Evolutionary conservation across 2,329 filamentous ascomycete species (phyloP), one percentile per base, ranked within the genome.

Genomic region (Fusarium napiforme): DNA sequence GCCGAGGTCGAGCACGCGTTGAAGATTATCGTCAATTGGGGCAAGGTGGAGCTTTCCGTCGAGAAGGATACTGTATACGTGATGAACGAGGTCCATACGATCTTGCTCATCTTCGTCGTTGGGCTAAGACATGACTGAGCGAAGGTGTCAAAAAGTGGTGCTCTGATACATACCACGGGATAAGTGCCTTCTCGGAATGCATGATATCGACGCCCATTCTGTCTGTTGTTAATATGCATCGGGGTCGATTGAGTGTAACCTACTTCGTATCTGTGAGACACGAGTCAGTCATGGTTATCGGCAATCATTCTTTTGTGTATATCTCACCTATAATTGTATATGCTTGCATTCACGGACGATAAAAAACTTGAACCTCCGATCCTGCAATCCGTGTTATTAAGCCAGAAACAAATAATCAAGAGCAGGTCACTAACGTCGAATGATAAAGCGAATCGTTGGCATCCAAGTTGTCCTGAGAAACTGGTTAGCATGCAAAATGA

Each of bases 21-120:
- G 68, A 8, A 28, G 50, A 6, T 60, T 47, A 0, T 37, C 15
- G 5, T n/a, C 14, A 4, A 74, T 58, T 5, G 72, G 71, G 5
- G 71, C 71, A 9, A 69, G 64, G 34, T 61, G 46, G 0, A 74
- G 68, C 15, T 69, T 72, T 28, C 68, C 68, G 2, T 55, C 68
- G 1, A 74, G 56, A 3, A 74, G 16, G 1, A 74, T 59, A 15
- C 67, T 61, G 21, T 74, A 74, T 19, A 74, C 11, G 8, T 74
- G 72, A 23, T 74, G 72, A 9, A 43, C 72, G 7, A 74, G 47
- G 9, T 74, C 72, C 72, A 74, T 74, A 2, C 65, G 63, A 3
- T 67, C 65, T 49, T 68, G 65, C 9, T 68, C 65, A 1, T 68
- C 65, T 32, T 72, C 70, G 10, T 73, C 70, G 18, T 73, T 73